These are phyloP conservation scores for Eudorina sp. DNA, from an alignment of 139 green algal genomes.

Conservation along the genomic window DNA sequence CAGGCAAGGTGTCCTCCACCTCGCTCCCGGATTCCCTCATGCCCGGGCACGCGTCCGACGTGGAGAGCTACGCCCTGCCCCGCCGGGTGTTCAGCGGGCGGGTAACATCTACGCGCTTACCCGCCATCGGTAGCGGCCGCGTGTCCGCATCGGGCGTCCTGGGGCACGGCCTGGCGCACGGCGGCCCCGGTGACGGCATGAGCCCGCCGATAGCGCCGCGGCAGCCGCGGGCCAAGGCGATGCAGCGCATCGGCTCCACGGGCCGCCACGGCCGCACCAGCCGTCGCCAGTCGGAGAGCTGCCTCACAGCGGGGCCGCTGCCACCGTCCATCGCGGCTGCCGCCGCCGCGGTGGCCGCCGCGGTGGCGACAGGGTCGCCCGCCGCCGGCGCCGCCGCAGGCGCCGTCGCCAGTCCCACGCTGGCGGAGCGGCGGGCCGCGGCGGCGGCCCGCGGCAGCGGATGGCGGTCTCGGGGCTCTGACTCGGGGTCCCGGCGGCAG, in stretches of 20 bases:
- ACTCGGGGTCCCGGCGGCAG: background rate
- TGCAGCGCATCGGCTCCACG: background rate
- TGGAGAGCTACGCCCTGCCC: background rate
- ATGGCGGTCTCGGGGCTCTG: background rate
- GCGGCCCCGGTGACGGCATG: background rate
- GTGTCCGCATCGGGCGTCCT: background rate
- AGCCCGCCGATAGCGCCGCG: background rate
- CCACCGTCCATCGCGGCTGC: background rate
- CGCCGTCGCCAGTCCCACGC: no score
- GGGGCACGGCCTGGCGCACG: background rate
- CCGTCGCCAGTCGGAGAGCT: slow-evolving; percentile 10
- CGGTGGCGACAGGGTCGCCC: no score
- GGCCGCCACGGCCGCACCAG: background rate
- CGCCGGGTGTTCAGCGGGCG: background rate
- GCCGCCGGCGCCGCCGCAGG: background rate
- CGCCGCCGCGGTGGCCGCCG: background rate
- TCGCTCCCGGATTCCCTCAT: background rate
- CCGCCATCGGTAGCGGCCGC: slow-evolving; percentile 19
- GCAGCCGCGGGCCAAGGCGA: background rate
- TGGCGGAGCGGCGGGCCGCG: background rate
- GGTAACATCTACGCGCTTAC: background rate
- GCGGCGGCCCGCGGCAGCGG: background rate
- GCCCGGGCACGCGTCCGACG: background rate
- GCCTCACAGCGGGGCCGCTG: background rate
- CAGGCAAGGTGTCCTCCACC: slow-evolving; percentile 2